Percentiles rank a stretch among this genome's conserved stretches.
These are phyloP conservation scores for Neurospora sp. DNA, from an alignment of 495 filamentous ascomycete species.

Conservation along the genomic window DNA sequence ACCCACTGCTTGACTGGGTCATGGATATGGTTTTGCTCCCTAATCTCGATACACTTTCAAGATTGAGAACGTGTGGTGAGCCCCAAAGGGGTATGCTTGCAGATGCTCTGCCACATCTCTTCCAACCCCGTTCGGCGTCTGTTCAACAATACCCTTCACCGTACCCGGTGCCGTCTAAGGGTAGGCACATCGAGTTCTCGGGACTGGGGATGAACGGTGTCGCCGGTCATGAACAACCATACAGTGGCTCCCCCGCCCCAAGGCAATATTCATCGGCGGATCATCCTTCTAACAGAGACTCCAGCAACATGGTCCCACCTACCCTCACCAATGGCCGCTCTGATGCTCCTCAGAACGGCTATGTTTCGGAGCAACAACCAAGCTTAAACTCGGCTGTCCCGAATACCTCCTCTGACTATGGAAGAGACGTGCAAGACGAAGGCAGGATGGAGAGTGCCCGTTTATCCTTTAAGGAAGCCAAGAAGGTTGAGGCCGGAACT, in stretches of 20 bases:
- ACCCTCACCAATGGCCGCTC: neutral
- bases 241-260: neutral
- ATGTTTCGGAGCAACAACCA: neutral
- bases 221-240: neutral
- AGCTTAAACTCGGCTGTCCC: neutral
- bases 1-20: conserved; percentile 47
- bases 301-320: neutral
- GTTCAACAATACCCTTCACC: neutral
- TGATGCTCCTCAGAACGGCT: neutral
- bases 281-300: neutral
- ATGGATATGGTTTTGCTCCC: conserved; percentile 63
- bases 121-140: conserved; percentile 4
- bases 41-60: conserved; percentile 37
- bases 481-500: neutral
- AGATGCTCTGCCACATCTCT: conserved; percentile 44
- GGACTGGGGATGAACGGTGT: neutral
- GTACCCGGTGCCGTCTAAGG: neutral
- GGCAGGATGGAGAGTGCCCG: neutral
- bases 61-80: conserved; percentile 34
- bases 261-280: neutral
- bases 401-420: neutral
- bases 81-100: conserved; percentile 51
- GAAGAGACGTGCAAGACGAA: neutral
- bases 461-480: neutral
- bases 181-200: neutral